Percentiles rank a stretch among this genome's conserved stretches.
Conservation (phyloP, 306 rosid species). For the barrel medic (Medicago truncatula) region DNA sequence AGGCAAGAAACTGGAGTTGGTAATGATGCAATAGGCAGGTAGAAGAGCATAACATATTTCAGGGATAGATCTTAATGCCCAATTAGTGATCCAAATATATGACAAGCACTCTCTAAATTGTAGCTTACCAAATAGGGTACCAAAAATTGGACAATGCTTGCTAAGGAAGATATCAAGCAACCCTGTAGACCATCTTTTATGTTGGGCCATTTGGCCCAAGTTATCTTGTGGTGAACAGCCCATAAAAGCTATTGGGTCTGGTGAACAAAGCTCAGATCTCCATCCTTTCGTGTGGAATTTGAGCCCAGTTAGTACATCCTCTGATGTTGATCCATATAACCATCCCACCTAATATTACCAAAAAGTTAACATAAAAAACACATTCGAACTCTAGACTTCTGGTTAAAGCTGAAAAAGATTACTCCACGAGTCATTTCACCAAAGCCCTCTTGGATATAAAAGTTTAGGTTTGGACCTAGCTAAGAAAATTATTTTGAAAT, state of each 20-base stretch:
- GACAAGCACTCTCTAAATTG: constrained; percentile 58
- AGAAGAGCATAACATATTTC: constrained; percentile 63
- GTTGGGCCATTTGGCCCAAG: constrained; percentile 53
- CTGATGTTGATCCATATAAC: constrained; percentile 61
- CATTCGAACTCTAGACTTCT: too few relatives aligned
- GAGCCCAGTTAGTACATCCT: constrained; percentile 66
- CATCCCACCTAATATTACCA: constrained; percentile 45
- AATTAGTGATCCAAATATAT: constrained; percentile 51
- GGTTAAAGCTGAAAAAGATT: too few relatives aligned
- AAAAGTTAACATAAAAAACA: constrained; percentile 20
- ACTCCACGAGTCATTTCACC: too few relatives aligned
- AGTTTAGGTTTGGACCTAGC: too few relatives aligned
- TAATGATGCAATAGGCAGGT: constrained; percentile 64
- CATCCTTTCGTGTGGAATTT: constrained; percentile 64
- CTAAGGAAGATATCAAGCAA: constrained; percentile 52
- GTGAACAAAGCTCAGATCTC: constrained; percentile 54
- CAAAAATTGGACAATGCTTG: constrained; percentile 56
- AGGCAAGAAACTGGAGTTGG: constrained; percentile 70
- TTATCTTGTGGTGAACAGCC: constrained; percentile 64
- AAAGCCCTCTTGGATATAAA: too few relatives aligned
- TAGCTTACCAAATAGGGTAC: constrained; percentile 55
- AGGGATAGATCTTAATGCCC: constrained; percentile 55
- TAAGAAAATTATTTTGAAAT: too few relatives aligned
- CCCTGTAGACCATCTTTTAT: constrained; percentile 70
- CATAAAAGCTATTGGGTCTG: constrained; percentile 56